Evolutionary conservation across 2,329 filamentous ascomycete species (phyloP), one percentile per base, ranked within the genome.

Genomic region (Epichloe gansuensis): DNA sequence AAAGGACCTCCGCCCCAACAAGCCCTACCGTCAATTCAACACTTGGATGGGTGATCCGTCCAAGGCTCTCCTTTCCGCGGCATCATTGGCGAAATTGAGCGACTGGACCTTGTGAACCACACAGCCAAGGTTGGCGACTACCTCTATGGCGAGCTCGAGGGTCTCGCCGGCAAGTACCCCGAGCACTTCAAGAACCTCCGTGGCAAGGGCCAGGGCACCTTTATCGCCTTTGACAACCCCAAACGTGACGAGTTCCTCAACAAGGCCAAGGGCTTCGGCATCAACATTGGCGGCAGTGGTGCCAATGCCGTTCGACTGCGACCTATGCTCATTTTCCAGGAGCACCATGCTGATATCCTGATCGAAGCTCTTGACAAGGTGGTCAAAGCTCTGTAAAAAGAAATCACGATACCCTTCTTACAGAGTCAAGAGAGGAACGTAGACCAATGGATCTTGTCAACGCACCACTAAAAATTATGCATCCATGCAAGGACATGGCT

Each of bases 21-120:
- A 91, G 78, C 86, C 91, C 5, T 95, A 95, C 76, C 84, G 90
- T 56, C 90, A 95, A 72, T 95, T 95, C 78, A 95, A 95, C 77
- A 95, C 89, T 48, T 95, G 90, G 90, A 94, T 95, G 85, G 90
- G 90, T 62, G 90, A 95, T 72, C 90, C 90, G 15, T 84, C 86
- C 13, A 83, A 88, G 55, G 88, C 86, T 15, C 74, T 95, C 55
- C 77, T 95, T 59, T 94, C 83, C 82, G 86, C 57, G 85, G 82
- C 63, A 95, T 95, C 71, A 80, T 91, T 65, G 72, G 86, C 54
- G 89, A 95, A 73, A 83, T 95, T 53, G 75, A 89, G 69, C 75
- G 81, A 49, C 75, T 87, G 53, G 80, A 85, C 62, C 78, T 95
- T n/a, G 88, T 95, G 50, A 75, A 81, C 64, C 77, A 89, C 70